These are phyloP conservation scores for Stagonosporopsis rhizophila DNA, from an alignment of 2,329 filamentous ascomycete genomes.

Conservation along the genomic window DNA sequence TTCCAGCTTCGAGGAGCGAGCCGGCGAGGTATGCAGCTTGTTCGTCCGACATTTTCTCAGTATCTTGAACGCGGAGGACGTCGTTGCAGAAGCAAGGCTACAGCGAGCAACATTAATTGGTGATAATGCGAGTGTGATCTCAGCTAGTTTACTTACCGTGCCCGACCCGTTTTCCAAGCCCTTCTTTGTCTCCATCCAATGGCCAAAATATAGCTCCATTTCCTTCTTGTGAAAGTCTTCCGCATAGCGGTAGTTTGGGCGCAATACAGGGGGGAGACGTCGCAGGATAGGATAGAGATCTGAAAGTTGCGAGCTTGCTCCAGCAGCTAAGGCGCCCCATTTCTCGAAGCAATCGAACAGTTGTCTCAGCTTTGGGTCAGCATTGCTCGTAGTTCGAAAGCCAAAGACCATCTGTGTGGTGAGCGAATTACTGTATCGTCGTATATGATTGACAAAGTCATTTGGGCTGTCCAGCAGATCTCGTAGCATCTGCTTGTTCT, in stretches of 20 bases:
- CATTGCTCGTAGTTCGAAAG: constrained; percentile 36
- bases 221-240: constrained; percentile 55
- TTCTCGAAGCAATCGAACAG: constrained; percentile 45
- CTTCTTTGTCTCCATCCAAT: constrained; percentile 30
- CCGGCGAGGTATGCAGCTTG: constrained; percentile 33
- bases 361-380: constrained; percentile 27
- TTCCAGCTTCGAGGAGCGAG: constrained; percentile 38
- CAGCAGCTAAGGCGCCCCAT: constrained; percentile 52
- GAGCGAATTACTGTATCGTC: constrained; percentile 58
- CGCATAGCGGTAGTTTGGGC: constrained; percentile 51
- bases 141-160: neutral
- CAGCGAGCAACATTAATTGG: too few relatives aligned
- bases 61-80: constrained; percentile 26
- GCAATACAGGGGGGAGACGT: constrained; percentile 39
- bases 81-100: constrained; percentile 37
- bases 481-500: constrained; percentile 62
- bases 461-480: constrained; percentile 57
- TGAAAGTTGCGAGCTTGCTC: constrained; percentile 48
- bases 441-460: constrained; percentile 54
- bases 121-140: neutral
- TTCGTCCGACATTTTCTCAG: constrained; percentile 29
- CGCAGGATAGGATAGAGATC: constrained; percentile 58
- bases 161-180: constrained; percentile 3
- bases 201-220: constrained; percentile 34
- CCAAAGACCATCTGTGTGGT: constrained; percentile 61